phyloP scores from a whole-genome alignment of 495 filamentous ascomycete species.

The Penicillium dipodomyicola region DNA sequence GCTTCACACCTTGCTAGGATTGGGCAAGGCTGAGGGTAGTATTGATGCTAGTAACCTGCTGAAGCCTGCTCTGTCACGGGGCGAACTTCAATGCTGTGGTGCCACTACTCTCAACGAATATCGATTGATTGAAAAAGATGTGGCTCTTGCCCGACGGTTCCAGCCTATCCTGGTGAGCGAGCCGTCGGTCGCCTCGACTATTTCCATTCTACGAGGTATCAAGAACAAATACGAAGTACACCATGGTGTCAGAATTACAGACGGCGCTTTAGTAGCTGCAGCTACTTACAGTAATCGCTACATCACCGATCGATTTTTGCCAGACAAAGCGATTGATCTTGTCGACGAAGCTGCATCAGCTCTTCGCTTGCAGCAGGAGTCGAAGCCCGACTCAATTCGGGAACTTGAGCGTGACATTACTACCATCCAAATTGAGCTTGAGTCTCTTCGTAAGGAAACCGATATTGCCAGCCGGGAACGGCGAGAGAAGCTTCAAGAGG shows the following conservation, averaged over 20 bases:
- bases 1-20: constrained; percentile 83
- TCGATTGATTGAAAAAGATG: constrained; percentile 91
- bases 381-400: constrained; percentile 90
- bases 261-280: constrained; percentile 86
- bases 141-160: constrained; percentile 86
- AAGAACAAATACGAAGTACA: constrained; percentile 97
- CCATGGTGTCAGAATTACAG: constrained; percentile 87
- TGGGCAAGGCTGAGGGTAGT: constrained; percentile 93
- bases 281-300: constrained; percentile 93
- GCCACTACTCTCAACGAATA: constrained; percentile 94
- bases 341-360: constrained; percentile 95
- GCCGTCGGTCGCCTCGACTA: constrained; percentile 85
- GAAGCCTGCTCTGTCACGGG: constrained; percentile 88
- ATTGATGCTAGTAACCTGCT: constrained; percentile 95
- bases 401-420: constrained; percentile 90
- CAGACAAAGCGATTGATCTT: constrained; percentile 95
- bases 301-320: constrained; percentile 91
- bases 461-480: constrained; percentile 85
- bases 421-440: constrained; percentile 95
- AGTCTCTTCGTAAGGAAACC: constrained; percentile 91
- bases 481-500: constrained; percentile 76
- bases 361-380: constrained; percentile 89
- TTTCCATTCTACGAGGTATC: constrained; percentile 94
- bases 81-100: constrained; percentile 92
- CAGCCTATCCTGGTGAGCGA: constrained; percentile 90